Conservation (phyloP, 371 early-diverging fungal species). For the Mucor saturninus region DNA sequence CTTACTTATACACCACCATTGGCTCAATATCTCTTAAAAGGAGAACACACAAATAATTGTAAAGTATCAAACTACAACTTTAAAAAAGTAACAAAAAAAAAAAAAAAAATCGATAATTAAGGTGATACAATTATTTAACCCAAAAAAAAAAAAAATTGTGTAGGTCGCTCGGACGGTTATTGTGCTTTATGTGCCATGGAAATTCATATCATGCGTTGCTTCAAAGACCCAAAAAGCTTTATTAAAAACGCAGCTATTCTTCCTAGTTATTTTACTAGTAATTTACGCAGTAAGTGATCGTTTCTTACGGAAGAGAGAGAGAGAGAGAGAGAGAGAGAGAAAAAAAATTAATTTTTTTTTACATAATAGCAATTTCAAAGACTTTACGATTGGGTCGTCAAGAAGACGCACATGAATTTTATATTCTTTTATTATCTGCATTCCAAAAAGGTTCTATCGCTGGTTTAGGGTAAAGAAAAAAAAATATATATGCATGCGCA, state of each 20-base stretch:
- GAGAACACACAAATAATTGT: constrained; percentile 58
- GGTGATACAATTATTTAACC: too few relatives aligned
- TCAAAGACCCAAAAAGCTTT: constrained; percentile 46
- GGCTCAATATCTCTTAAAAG: constrained; percentile 72
- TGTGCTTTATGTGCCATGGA: constrained; percentile 71
- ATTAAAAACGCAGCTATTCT: constrained; percentile 52
- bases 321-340: neutral
- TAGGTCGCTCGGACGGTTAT: constrained; percentile 43
- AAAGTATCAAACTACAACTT: constrained; percentile 6
- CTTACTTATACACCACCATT: constrained; percentile 87
- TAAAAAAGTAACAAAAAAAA: too few relatives aligned
- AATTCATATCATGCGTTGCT: constrained; percentile 54
- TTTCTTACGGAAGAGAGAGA: neutral
- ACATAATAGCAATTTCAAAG: constrained; percentile 63
- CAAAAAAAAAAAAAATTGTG: too few relatives aligned
- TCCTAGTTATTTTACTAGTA: constrained; percentile 74
- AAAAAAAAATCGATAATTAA: neutral
- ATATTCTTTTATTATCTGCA: constrained; percentile 74
- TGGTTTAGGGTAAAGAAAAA: constrained; percentile 16
- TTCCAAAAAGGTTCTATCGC: constrained; percentile 30
- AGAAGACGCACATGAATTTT: constrained; percentile 93
- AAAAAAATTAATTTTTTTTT: neutral
- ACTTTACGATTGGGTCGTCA: constrained; percentile 82
- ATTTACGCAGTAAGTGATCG: constrained; percentile 59
- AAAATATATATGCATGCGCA: neutral